Conservation (phyloP, 2,329 filamentous ascomycete genomes). For the Aspergillus sp. region DNA sequence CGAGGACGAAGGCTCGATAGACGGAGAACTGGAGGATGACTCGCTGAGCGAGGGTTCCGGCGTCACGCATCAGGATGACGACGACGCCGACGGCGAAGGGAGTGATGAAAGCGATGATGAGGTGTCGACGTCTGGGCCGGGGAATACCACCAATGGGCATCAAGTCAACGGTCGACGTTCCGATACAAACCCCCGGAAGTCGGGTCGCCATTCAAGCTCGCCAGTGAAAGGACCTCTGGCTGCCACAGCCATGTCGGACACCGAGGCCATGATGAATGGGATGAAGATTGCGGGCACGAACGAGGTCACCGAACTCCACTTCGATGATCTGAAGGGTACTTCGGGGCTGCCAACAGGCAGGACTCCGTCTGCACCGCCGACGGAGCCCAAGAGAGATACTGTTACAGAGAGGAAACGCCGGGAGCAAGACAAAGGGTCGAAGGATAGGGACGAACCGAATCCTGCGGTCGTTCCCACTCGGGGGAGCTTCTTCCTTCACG, state of each 20-base stretch:
- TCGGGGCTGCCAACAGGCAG: slow-evolving; percentile 26
- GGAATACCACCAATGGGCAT: slow-evolving; percentile 19
- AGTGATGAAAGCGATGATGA: slow-evolving; percentile 57
- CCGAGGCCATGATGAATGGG: slow-evolving; percentile 61
- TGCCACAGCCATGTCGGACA: slow-evolving; percentile 49
- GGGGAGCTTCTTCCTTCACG: slow-evolving; percentile 96
- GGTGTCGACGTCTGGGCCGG: slow-evolving; percentile 27
- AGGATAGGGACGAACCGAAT: slow-evolving; percentile 81
- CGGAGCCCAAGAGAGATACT: slow-evolving; percentile 50
- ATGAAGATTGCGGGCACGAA: slow-evolving; percentile 46
- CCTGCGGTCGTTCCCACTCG: slow-evolving; percentile 92
- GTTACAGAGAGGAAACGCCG: slow-evolving; percentile 69
- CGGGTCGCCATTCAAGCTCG: slow-evolving; percentile 33
- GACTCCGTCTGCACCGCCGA: slow-evolving; percentile 39
- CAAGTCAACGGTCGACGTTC: slow-evolving; percentile 28
- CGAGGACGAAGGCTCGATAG: slow-evolving; percentile 48
- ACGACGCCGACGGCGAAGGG: slow-evolving; percentile 59
- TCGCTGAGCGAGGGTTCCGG: slow-evolving; percentile 62
- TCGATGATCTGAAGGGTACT: slow-evolving; percentile 44
- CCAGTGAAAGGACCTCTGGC: slow-evolving; percentile 31
- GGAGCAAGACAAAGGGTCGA: slow-evolving; percentile 88
- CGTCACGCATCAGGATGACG: slow-evolving; percentile 56
- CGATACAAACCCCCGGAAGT: slow-evolving; percentile 26
- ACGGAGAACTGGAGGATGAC: slow-evolving; percentile 56
- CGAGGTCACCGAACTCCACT: slow-evolving; percentile 47